These are phyloP conservation scores for Fusarium cyanostomum DNA, from an alignment of 2,329 filamentous ascomycete species.

Conservation along the genomic window DNA sequence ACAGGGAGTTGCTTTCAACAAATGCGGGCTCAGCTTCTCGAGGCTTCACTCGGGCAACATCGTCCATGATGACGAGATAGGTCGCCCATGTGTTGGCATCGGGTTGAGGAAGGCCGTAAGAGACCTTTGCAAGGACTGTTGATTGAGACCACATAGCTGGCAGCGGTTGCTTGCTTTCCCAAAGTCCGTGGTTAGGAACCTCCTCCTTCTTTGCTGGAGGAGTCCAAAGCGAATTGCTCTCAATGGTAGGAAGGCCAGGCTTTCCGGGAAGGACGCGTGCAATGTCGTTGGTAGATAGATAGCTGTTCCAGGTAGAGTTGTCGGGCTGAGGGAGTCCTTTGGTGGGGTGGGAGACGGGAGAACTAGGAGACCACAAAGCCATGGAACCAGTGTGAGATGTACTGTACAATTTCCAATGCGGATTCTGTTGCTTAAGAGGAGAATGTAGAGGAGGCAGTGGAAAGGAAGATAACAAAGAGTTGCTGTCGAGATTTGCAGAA, in stretches of 20 bases:
- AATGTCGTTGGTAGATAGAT: constrained; percentile 42
- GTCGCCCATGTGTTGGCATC: constrained; percentile 41
- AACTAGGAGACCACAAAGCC: constrained; percentile 41
- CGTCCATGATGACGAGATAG: constrained; percentile 36
- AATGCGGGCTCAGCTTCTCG: constrained; percentile 32
- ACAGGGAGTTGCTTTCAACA: constrained; percentile 37
- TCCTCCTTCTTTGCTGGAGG: constrained; percentile 30
- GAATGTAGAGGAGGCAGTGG: constrained; percentile 10
- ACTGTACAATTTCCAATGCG: neutral
- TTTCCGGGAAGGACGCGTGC: constrained; percentile 44
- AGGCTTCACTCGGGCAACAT: constrained; percentile 39
- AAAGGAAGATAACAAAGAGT: constrained; percentile 20
- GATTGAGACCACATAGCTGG: constrained; percentile 40
- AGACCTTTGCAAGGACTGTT: constrained; percentile 21
- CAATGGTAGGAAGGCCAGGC: constrained; percentile 44
- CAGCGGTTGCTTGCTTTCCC: constrained; percentile 32
- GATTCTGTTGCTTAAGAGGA: constrained; percentile 17
- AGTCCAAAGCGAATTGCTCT: constrained; percentile 52
- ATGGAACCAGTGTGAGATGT: constrained; percentile 23
- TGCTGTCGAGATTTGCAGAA: constrained; percentile 18
- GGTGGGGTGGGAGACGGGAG: constrained; percentile 32
- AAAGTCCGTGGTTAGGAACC: constrained; percentile 35
- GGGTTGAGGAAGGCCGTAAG: constrained; percentile 46
- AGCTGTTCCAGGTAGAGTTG: constrained; percentile 48
- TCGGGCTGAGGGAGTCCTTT: constrained; percentile 52